Evolutionary conservation across 1,284 basidiomycete species (phyloP).

Genomic region (Leccinum subrobustum): DNA sequence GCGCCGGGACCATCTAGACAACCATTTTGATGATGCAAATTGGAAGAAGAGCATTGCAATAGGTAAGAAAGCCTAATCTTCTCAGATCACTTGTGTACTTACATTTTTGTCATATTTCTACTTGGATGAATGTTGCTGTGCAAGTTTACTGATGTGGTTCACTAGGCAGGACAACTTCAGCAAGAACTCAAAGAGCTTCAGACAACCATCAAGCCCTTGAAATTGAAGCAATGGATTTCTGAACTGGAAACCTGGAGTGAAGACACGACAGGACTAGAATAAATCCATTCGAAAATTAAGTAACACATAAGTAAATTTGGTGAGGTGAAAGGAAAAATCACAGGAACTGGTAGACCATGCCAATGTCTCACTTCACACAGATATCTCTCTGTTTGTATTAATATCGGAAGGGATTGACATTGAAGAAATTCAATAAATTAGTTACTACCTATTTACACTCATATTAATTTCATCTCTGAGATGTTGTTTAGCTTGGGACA

Average conservation of each 20-base stretch:
- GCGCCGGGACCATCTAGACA: not conserved
- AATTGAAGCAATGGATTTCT: not conserved
- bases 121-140: not conserved
- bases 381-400: conserved; percentile 3
- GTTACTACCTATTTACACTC: too few species aligned
- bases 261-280: not conserved
- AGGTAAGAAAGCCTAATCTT: not conserved
- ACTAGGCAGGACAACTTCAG: not conserved
- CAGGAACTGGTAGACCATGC: too few species aligned
- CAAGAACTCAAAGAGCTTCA: not conserved
- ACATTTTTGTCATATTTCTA: not conserved
- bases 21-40: not conserved
- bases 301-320: too few species aligned
- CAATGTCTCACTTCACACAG: not conserved
- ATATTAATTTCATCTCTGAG: too few species aligned
- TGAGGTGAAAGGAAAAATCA: too few species aligned
- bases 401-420: conserved; percentile 5
- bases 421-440: conserved; percentile 2
- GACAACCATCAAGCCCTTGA: not conserved
- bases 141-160: not conserved
- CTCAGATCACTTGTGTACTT: too few species aligned
- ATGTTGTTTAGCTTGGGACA: not conserved
- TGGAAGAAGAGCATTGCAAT: not conserved
- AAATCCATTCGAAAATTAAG: conserved; percentile 9
- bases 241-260: not conserved